Evolutionary conservation across 1,139 yeast species (phyloP).

Genomic region (Geotrichum carabidarum): DNA sequence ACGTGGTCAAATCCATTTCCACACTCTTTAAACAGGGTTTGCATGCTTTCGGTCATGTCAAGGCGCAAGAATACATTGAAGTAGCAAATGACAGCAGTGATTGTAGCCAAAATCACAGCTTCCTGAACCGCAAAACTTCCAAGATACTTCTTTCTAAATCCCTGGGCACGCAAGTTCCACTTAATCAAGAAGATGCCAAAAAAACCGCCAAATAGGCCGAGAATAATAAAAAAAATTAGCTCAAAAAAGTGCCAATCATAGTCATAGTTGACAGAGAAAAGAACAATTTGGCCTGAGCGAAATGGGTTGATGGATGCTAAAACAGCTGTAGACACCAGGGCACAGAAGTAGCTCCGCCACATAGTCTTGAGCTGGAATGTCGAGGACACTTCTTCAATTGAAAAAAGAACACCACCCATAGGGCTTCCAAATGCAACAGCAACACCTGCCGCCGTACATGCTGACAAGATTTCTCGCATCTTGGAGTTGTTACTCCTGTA

Average conservation of each 20-base stretch:
- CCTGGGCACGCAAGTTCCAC: conserved; percentile 70
- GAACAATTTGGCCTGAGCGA: conserved; percentile 86
- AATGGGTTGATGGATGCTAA: conserved; percentile 74
- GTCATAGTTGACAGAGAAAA: conserved; percentile 84
- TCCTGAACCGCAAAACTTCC: conserved; percentile 60
- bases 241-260: conserved; percentile 85
- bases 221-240: conserved; percentile 66
- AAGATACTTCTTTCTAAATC: conserved; percentile 69
- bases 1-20: conserved; percentile 37
- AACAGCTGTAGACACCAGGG: conserved; percentile 80
- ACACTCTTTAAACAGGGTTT: conserved; percentile 81
- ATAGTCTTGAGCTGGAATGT: conserved; percentile 71
- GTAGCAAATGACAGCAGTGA: conserved; percentile 76
- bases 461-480: conserved; percentile 58
- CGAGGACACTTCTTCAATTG: conserved; percentile 71
- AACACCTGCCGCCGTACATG: conserved; percentile 91
- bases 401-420: conserved; percentile 87
- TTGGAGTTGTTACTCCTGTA: conserved; percentile 39
- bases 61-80: conserved; percentile 73
- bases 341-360: conserved; percentile 90
- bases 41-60: conserved; percentile 97
- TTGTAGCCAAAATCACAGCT: conserved; percentile 57
- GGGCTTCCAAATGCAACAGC: conserved; percentile 94
- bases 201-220: conserved; percentile 88
- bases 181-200: conserved; percentile 81